Evolutionary conservation across 768 basidiomycete genomes (phyloP).

Genomic region (Hericium coralloides): DNA sequence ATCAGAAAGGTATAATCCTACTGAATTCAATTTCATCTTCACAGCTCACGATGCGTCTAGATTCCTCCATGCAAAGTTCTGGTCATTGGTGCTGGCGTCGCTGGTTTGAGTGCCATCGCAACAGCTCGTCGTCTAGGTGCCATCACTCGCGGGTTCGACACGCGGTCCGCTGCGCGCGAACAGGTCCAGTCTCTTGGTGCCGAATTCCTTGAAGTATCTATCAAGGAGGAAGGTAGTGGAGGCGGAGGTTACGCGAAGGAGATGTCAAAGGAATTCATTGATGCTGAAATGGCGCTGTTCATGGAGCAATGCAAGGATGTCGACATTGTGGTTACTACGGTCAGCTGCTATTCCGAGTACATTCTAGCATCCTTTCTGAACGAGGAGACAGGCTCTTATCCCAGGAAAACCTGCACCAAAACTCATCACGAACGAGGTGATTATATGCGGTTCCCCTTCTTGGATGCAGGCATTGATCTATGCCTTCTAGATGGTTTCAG

Average conservation of each 20-base stretch:
- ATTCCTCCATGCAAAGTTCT: slow-evolving; percentile 83
- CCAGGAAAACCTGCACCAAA: slow-evolving; percentile 84
- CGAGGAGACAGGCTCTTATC: slow-evolving; percentile 52
- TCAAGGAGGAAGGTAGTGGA: slow-evolving; percentile 77
- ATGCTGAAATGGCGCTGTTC: slow-evolving; percentile 83
- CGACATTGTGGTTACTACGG: slow-evolving; percentile 83
- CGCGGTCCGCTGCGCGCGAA: slow-evolving; percentile 76
- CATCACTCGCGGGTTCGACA: slow-evolving; percentile 84
- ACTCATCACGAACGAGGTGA: slow-evolving; percentile 62
- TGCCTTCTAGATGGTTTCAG: slow-evolving; percentile 54
- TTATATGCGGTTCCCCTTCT: slow-evolving; percentile 1
- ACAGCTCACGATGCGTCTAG: slow-evolving; percentile 25
- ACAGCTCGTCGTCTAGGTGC: slow-evolving; percentile 81
- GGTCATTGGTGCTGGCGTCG: slow-evolving; percentile 84
- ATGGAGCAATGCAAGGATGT: slow-evolving; percentile 84
- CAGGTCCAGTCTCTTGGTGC: slow-evolving; percentile 87
- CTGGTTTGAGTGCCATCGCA: slow-evolving; percentile 80
- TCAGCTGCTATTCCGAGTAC: slow-evolving; percentile 20
- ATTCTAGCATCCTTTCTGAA: not conserved
- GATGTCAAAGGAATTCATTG: slow-evolving; percentile 87
- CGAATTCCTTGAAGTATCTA: slow-evolving; percentile 76
- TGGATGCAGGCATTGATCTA: not conserved
- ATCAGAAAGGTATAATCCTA: slow-evolving; percentile 32
- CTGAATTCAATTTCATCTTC: not conserved
- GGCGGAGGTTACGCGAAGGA: slow-evolving; percentile 83